These are phyloP conservation scores for Sclerospora graminicola DNA, from an alignment of 352 stramenopile species.

Conservation along the genomic window DNA sequence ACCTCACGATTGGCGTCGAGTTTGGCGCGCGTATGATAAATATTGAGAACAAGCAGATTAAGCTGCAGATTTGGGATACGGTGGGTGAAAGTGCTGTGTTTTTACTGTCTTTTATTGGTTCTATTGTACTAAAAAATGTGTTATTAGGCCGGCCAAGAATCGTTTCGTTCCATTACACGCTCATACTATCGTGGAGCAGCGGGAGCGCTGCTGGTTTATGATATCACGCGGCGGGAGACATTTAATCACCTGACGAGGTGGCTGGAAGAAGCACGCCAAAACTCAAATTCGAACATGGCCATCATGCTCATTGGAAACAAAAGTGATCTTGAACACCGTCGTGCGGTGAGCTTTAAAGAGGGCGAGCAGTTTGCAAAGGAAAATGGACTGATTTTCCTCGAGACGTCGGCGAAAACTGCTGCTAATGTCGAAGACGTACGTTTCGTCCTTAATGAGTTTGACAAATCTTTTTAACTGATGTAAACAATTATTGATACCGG, in stretches of 20 bases:
- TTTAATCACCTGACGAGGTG: slow-evolving; percentile 98
- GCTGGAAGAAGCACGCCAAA: slow-evolving; percentile 97
- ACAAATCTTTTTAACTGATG: not conserved
- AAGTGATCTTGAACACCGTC: slow-evolving; percentile 92
- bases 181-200: slow-evolving; percentile 98
- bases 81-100: slow-evolving; percentile 16
- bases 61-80: slow-evolving; percentile 98
- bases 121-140: slow-evolving; percentile 15
- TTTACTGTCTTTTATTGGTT: not conserved
- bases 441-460: not conserved
- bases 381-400: slow-evolving; percentile 99
- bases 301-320: slow-evolving; percentile 99
- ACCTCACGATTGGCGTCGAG: slow-evolving; percentile 99
- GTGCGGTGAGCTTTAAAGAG: slow-evolving; percentile 95
- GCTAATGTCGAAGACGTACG: slow-evolving; percentile 97
- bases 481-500: slow-evolving; percentile 1
- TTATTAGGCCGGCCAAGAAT: slow-evolving; percentile 94
- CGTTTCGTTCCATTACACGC: slow-evolving; percentile 98
- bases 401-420: slow-evolving; percentile 98
- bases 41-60: slow-evolving; percentile 97
- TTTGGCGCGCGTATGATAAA: slow-evolving; percentile 99
- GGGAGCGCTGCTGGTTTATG: slow-evolving; percentile 96
- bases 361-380: slow-evolving; percentile 98
- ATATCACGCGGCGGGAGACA: slow-evolving; percentile 97
- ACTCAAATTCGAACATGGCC: slow-evolving; percentile 98